These are phyloP conservation scores for Vinca major DNA, from an alignment of 305 asterid species.

Conservation along the genomic window DNA sequence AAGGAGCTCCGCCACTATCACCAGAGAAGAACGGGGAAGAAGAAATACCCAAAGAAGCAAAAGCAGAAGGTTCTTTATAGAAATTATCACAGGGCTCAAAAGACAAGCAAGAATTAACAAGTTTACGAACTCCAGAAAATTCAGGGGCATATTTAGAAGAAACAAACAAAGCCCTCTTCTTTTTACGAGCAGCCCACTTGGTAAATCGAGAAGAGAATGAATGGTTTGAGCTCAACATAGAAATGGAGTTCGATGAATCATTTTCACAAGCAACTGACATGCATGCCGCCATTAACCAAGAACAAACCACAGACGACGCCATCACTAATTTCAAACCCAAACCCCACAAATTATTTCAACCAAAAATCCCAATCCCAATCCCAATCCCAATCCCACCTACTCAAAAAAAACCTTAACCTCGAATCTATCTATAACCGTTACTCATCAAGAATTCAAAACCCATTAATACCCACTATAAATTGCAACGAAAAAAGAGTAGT, in stretches of 20 bases:
- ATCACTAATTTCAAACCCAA: neutral
- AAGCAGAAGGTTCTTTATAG: constrained; percentile 22
- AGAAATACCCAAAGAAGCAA: constrained; percentile 22
- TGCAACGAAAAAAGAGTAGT: too few relatives aligned
- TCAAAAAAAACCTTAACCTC: neutral
- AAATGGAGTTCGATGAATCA: constrained; percentile 20
- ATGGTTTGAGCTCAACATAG: constrained; percentile 30
- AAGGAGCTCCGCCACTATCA: constrained; percentile 22
- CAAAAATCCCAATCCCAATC: neutral
- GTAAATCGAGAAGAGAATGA: constrained; percentile 30
- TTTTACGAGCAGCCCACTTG: constrained; percentile 37
- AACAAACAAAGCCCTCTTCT: constrained; percentile 36
- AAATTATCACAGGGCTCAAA: constrained; percentile 44
- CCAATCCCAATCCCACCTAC: too few relatives aligned
- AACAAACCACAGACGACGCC: constrained; percentile 32
- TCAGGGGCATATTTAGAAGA: constrained; percentile 20
- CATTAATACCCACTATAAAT: neutral
- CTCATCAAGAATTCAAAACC: neutral
- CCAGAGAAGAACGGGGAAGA: constrained; percentile 39
- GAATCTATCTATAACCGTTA: neutral
- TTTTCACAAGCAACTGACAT: constrained; percentile 52
- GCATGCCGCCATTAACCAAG: constrained; percentile 46
- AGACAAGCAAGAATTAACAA: constrained; percentile 41
- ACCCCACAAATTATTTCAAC: neutral
- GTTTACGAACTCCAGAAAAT: constrained; percentile 29